These are phyloP conservation scores for Acanthochlamys bracteata DNA, from an alignment of 106 monocot species.

Conservation along the genomic window DNA sequence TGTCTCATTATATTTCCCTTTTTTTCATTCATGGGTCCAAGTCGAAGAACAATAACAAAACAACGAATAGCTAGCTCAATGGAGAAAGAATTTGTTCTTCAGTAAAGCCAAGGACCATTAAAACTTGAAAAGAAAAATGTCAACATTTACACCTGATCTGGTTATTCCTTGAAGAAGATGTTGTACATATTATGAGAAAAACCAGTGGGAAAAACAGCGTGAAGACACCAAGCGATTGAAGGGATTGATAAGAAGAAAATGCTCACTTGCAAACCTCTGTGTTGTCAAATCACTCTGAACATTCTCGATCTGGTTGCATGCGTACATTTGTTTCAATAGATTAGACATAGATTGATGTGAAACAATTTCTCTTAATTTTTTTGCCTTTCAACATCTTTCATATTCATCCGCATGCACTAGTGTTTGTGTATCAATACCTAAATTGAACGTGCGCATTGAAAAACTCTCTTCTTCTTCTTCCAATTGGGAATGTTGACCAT, in stretches of 20 bases:
- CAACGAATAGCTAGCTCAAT: neutral
- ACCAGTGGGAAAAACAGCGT: neutral
- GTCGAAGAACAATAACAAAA: neutral
- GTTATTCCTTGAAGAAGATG: neutral
- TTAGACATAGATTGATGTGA: conserved; percentile 19
- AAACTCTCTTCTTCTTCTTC: conserved; percentile 3
- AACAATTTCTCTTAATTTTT: conserved; percentile 7
- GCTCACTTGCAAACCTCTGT: conserved; percentile 5
- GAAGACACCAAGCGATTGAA: conserved; percentile 13
- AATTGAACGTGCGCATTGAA: conserved; percentile 77
- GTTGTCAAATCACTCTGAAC: conserved; percentile 40
- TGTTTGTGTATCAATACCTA: conserved; percentile 35
- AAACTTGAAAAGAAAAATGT: neutral
- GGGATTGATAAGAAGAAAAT: conserved; percentile 29
- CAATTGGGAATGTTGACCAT: neutral
- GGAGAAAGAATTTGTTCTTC: neutral
- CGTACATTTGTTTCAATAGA: conserved; percentile 15
- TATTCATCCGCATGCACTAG: conserved; percentile 1
- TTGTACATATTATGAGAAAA: neutral
- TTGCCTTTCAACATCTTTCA: neutral
- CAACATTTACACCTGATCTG: neutral
- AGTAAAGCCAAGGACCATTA: neutral
- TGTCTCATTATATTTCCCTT: neutral
- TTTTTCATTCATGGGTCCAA: neutral
- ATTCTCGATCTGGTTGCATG: conserved; percentile 22